These are phyloP conservation scores for Rhododendron molle DNA, from an alignment of 148 eudicot genomes.

Conservation along the genomic window DNA sequence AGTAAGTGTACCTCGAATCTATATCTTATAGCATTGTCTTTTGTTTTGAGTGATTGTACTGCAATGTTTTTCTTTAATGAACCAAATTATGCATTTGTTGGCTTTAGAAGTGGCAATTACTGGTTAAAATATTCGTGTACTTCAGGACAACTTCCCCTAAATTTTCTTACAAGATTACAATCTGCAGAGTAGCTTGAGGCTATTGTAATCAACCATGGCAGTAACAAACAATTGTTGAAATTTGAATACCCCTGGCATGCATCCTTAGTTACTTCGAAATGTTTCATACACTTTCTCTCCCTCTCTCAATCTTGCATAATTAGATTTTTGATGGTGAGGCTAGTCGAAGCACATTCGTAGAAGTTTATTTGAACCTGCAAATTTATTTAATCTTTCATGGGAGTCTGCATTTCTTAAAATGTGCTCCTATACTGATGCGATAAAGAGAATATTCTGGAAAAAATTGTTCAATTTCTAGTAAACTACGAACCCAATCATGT, in stretches of 20 bases:
- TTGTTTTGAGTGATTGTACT: background rate
- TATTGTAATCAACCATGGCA: background rate
- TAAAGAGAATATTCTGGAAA: background rate
- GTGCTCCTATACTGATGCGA: background rate
- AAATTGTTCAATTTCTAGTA: background rate
- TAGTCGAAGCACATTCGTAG: background rate
- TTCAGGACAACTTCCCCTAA: too few relatives aligned
- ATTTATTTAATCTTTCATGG: background rate
- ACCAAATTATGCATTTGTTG: background rate
- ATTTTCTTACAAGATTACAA: background rate
- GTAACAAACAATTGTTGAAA: background rate
- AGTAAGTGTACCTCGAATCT: conserved; percentile 43
- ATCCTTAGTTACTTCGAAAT: background rate
- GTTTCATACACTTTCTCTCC: background rate
- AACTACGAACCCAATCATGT: background rate
- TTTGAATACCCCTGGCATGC: background rate
- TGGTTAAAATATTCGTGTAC: background rate
- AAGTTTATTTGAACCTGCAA: background rate
- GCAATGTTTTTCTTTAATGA: background rate
- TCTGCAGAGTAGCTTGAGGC: background rate
- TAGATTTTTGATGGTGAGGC: background rate
- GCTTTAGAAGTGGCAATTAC: background rate
- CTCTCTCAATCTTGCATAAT: background rate
- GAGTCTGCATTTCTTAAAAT: background rate
- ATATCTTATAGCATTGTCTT: background rate